Percentiles rank a stretch among this genome's conserved stretches.
phyloP scores from a whole-genome alignment of 2,329 filamentous ascomycete species.

The Aspergillus pseudoviridinutans region DNA sequence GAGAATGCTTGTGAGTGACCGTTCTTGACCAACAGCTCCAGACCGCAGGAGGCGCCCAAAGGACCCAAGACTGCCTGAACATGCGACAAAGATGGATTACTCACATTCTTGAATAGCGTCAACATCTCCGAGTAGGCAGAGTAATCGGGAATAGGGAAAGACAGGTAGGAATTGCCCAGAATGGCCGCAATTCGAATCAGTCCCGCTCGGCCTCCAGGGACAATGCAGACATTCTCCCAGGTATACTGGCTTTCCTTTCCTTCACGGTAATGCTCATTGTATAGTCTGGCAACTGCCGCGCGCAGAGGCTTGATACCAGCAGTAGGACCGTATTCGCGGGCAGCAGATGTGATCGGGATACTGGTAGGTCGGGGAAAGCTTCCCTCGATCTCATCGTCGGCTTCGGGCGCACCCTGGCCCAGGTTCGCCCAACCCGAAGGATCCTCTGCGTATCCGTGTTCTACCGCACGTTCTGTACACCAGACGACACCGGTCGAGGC shows the following conservation, averaged over 20 bases:
- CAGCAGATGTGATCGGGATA: constrained; percentile 73
- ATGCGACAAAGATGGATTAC: constrained; percentile 7
- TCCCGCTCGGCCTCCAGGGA: constrained; percentile 86
- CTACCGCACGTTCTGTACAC: constrained; percentile 66
- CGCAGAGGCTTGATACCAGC: constrained; percentile 89
- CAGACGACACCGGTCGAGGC: constrained; percentile 92
- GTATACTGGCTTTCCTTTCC: constrained; percentile 87
- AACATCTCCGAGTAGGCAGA: constrained; percentile 98
- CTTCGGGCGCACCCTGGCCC: constrained; percentile 89
- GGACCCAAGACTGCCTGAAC: background rate
- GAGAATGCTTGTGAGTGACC: background rate
- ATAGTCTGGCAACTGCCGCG: constrained; percentile 83
- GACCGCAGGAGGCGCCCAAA: too few species aligned
- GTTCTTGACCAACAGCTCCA: background rate
- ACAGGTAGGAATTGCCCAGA: constrained; percentile 84
- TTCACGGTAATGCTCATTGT: constrained; percentile 87
- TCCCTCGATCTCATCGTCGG: constrained; percentile 86
- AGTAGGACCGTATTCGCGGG: constrained; percentile 87
- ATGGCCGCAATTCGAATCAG: constrained; percentile 94
- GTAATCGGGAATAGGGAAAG: constrained; percentile 93
- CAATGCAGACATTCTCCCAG: constrained; percentile 96
- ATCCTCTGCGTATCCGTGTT: constrained; percentile 82
- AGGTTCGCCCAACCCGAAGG: constrained; percentile 86
- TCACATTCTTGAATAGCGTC: constrained; percentile 78
- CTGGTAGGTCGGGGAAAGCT: constrained; percentile 77